phyloP scores from a whole-genome alignment of 768 basidiomycete genomes.

The Tephrocybe rancida region DNA sequence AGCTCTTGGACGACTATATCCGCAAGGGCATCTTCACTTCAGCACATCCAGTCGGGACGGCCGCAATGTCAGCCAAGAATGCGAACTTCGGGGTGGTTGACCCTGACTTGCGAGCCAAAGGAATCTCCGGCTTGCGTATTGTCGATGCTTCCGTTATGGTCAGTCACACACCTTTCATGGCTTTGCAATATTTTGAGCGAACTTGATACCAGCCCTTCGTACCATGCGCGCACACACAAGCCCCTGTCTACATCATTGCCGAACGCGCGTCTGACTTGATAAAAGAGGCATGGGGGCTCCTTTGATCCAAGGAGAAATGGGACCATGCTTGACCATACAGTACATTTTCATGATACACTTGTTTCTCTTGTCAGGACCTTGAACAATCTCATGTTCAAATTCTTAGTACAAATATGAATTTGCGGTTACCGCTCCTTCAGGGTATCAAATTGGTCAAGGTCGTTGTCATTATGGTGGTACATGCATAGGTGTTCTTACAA shows the following conservation, averaged over 20 bases:
- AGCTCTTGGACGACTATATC: conserved; percentile 8
- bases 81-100: conserved; percentile 32
- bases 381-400: no score
- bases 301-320: no score
- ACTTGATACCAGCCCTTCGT: conserved; percentile 17
- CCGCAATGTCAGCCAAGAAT: conserved; percentile 26
- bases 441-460: no score
- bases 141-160: conserved; percentile 36
- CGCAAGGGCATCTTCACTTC: conserved; percentile 9
- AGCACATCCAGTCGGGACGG: conserved; percentile 30
- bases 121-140: conserved; percentile 30
- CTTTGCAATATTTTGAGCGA: neutral
- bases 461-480: conserved; percentile 23
- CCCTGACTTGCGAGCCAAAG: conserved; percentile 32
- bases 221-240: conserved; percentile 23
- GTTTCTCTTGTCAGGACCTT: no score
- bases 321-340: no score
- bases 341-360: no score
- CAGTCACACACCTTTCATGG: neutral
- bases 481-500: conserved; percentile 35
- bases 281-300: conserved; percentile 8
- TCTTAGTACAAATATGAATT: no score
- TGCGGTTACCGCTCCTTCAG: no score
- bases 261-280: conserved; percentile 27
- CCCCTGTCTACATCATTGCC: conserved; percentile 22